Base-by-base conservation (phyloP, 495 filamentous ascomycete genomes). In the Chaetomium fimeti region DNA sequence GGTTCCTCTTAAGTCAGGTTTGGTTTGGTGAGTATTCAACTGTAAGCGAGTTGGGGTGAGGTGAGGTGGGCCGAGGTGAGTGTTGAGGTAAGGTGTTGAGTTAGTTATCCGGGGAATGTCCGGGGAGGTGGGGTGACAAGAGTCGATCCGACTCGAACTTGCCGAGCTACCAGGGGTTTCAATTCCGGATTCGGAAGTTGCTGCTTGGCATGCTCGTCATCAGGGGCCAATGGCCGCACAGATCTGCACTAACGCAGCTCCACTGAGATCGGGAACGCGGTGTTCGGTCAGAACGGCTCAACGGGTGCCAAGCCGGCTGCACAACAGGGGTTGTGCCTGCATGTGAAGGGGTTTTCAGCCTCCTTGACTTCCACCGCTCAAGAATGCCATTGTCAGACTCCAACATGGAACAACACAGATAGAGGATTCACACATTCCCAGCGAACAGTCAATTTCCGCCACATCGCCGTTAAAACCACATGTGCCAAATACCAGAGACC, bases 181-280 rank as follows among this genome's bases (percentile, higher is more conserved):
- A 43, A 11, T 43, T 27, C 52, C 62, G 13, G 43, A 42, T 57
- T 22, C 25, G 48, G 16, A n/a, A n/a, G 38, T 11, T 18, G 54
- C 42, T 11, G 25, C 47, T 64, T 64, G 62, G 62, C 62, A 54
- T 64, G 54, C 16, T 54, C 52, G 53, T 63, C 56, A 59, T 60
- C 36, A 11, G 15, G 5, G 36, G 11, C 62, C 47, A 64, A 59
- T 53, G 24, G 43, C 5, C 20, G 27, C 25, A 25, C 0, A 38
- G 18, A 49, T 61, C n/a, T 43, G 13, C 13, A 3, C 13, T 43
- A 18, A 43, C 13, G 40, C 15, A 18, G 15, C 40, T 11, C 40
- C 40, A 18, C 40, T 6, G 40, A 15, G 38, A 27, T 29, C 29
- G 9, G 27, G 20, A 25, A n/a, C n/a, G 18, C 57, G 6, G 8